phyloP scores from a whole-genome alignment of 2,329 filamentous ascomycete genomes.

The Lomentospora prolificans region DNA sequence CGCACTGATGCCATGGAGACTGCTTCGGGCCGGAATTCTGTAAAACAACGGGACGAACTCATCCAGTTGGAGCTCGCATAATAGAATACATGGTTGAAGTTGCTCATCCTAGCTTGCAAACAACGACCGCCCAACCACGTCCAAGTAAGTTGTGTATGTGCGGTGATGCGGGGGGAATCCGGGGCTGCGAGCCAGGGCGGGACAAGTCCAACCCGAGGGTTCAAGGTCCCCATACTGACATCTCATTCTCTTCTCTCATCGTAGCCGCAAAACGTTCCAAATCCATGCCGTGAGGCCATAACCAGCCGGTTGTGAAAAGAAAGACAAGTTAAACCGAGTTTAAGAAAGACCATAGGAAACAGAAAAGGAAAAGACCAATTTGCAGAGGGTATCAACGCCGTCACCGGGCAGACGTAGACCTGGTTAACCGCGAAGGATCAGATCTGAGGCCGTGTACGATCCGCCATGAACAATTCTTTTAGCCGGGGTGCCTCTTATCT shows the following conservation, averaged over 20 bases:
- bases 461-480: background rate
- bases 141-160: background rate
- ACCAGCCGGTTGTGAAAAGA: background rate
- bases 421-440: background rate
- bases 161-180: background rate
- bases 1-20: background rate
- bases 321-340: background rate
- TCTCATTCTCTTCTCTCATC: background rate
- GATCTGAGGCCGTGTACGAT: background rate
- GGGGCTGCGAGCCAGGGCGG: background rate
- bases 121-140: background rate
- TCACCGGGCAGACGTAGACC: background rate
- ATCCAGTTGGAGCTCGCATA: background rate
- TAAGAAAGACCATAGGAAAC: background rate
- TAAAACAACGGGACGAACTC: background rate
- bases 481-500: background rate
- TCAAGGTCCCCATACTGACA: background rate
- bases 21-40: conserved; percentile 1
- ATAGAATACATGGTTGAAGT: background rate
- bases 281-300: conserved; percentile 6
- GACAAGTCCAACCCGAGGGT: background rate
- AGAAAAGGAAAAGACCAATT: background rate
- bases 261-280: conserved; percentile 3
- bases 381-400: conserved; percentile 5
- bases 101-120: background rate